Evolutionary conservation across 352 stramenopile genomes (phyloP).

Genomic region (Aphanomyces euteiches): DNA sequence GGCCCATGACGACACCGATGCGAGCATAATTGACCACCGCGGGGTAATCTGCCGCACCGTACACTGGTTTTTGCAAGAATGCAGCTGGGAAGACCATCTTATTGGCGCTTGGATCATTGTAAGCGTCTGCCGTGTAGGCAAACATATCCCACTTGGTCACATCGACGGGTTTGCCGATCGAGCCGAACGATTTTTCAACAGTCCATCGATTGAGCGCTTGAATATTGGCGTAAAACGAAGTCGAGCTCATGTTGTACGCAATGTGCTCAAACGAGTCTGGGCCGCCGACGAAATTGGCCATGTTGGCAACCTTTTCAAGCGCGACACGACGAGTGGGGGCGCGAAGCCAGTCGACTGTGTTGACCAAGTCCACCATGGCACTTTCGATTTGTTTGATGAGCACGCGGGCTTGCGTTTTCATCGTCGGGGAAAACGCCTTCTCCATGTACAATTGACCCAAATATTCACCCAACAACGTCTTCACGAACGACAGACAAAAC

Average conservation of each 20-base stretch:
- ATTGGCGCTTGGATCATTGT: slow-evolving; percentile 58
- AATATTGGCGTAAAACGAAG: slow-evolving; percentile 56
- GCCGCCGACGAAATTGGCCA: slow-evolving; percentile 67
- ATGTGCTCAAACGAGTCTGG: slow-evolving; percentile 43
- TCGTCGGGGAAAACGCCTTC: slow-evolving; percentile 74
- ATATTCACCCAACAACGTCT: slow-evolving; percentile 79
- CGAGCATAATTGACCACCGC: slow-evolving; percentile 86
- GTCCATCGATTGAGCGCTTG: neutral
- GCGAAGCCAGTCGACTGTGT: slow-evolving; percentile 87
- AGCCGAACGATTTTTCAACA: neutral
- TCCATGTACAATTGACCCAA: slow-evolving; percentile 87
- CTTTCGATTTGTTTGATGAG: slow-evolving; percentile 85
- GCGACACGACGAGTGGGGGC: slow-evolving; percentile 68
- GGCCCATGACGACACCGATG: slow-evolving; percentile 89
- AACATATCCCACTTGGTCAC: slow-evolving; percentile 82
- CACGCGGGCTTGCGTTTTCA: slow-evolving; percentile 71
- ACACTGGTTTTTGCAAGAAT: slow-evolving; percentile 74
- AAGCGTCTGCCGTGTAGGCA: slow-evolving; percentile 88
- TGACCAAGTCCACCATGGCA: slow-evolving; percentile 70
- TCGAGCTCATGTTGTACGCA: slow-evolving; percentile 45
- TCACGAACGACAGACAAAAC: slow-evolving; percentile 70
- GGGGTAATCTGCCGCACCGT: slow-evolving; percentile 61
- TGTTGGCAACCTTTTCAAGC: slow-evolving; percentile 80
- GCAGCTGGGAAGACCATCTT: slow-evolving; percentile 93
- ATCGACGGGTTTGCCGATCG: slow-evolving; percentile 46